phyloP scores from a whole-genome alignment of 441 rosid genomes.

The Jatropha podagrica region DNA sequence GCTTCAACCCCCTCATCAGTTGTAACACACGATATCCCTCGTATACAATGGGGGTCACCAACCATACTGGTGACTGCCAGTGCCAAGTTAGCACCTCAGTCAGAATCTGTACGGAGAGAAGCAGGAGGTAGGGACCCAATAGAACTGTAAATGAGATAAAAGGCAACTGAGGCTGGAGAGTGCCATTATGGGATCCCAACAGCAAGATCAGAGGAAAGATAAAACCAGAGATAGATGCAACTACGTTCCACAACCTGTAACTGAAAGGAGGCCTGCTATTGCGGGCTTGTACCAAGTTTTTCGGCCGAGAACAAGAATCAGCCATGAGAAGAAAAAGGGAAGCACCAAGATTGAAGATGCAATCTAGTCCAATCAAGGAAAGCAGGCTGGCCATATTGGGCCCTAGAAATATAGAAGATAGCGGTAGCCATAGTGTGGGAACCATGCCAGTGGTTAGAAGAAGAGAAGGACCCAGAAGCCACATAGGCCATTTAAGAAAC shows the following conservation, averaged over 20 bases:
- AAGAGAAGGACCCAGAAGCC: constrained; percentile 82
- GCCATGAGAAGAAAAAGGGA: constrained; percentile 85
- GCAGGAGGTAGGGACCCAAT: constrained; percentile 78
- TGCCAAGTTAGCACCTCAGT: constrained; percentile 90
- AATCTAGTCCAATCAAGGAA: constrained; percentile 81
- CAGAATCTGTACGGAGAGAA: constrained; percentile 69
- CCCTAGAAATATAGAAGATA: constrained; percentile 79
- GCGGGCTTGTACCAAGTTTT: constrained; percentile 33
- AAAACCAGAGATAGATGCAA: constrained; percentile 64
- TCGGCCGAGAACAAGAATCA: constrained; percentile 71
- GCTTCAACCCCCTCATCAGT: constrained; percentile 84
- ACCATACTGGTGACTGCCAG: constrained; percentile 93
- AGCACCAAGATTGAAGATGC: constrained; percentile 84
- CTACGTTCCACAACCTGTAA: constrained; percentile 77
- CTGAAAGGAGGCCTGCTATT: constrained; percentile 71
- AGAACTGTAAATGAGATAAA: constrained; percentile 64
- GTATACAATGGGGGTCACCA: constrained; percentile 84
- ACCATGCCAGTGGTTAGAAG: constrained; percentile 86
- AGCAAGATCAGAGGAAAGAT: constrained; percentile 52
- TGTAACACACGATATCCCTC: constrained; percentile 80
- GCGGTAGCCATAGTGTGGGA: constrained; percentile 86
- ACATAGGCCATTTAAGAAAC: constrained; percentile 83
- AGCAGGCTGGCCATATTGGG: constrained; percentile 83
- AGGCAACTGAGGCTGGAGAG: constrained; percentile 67
- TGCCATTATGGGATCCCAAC: constrained; percentile 59